Conservation (phyloP, 441 rosid genomes). For the Bruguiera hainesii region DNA sequence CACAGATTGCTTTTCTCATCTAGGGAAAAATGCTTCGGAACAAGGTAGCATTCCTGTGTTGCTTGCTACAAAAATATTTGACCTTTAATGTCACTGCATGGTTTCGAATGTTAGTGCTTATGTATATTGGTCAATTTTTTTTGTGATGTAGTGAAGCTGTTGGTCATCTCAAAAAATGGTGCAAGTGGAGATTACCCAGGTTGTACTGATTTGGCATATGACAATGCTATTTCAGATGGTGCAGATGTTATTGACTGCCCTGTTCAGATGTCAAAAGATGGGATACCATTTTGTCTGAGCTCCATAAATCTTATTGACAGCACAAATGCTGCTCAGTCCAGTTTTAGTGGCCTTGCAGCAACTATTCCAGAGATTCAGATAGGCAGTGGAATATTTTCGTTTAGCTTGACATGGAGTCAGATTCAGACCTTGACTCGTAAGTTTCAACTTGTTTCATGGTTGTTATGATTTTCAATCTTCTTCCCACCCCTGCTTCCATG, state of each 20-base stretch:
- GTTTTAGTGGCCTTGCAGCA: constrained; percentile 28
- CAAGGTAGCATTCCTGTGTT: constrained; percentile 39
- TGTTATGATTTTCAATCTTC: constrained; percentile 2
- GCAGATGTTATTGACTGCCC: constrained; percentile 71
- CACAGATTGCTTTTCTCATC: constrained; percentile 76
- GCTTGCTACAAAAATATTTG: neutral
- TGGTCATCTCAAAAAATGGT: constrained; percentile 60
- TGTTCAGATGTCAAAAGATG: constrained; percentile 70
- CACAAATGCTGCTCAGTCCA: constrained; percentile 41
- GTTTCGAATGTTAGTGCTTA: neutral
- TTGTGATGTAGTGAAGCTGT: constrained; percentile 34
- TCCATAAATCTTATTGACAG: constrained; percentile 51
- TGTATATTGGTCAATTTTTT: constrained; percentile 5
- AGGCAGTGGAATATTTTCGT: constrained; percentile 44
- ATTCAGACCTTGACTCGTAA: constrained; percentile 56
- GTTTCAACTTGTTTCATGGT: constrained; percentile 26
- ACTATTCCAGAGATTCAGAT: constrained; percentile 37
- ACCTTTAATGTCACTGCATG: neutral
- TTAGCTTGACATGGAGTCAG: constrained; percentile 59
- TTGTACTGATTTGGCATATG: constrained; percentile 68
- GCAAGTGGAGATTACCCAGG: constrained; percentile 86
- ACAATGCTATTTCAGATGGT: constrained; percentile 60
- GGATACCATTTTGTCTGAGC: constrained; percentile 56
- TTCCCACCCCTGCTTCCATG: too few species aligned
- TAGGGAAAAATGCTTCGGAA: constrained; percentile 45